Evolutionary conservation across 257 asterid genomes (phyloP).

Genomic region (Solanum corneliomulleri): DNA sequence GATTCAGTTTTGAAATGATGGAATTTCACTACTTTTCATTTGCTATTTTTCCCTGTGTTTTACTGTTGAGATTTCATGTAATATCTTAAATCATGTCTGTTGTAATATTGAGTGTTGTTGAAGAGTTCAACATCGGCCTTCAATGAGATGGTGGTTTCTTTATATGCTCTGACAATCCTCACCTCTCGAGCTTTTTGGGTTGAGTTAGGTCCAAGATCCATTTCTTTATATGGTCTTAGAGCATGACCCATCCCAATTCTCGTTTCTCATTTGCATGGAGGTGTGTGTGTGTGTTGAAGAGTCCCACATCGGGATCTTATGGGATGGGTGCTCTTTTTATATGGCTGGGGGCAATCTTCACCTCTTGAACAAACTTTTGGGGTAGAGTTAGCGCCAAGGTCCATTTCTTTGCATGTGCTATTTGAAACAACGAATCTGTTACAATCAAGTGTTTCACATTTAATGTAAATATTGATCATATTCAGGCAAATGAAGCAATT

Average conservation of each 20-base stretch:
- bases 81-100: neutral
- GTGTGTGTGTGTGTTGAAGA: neutral
- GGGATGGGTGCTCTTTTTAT: neutral
- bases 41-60: neutral
- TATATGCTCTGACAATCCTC: neutral
- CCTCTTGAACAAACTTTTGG: neutral
- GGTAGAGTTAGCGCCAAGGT: neutral
- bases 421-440: neutral
- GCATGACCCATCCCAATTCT: neutral
- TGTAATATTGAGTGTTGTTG: neutral
- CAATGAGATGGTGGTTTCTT: neutral
- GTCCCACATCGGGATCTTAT: neutral
- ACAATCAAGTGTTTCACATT: neutral
- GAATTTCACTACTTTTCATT: neutral
- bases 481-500: conserved; percentile 44
- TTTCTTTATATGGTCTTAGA: neutral
- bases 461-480: conserved; percentile 7
- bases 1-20: neutral
- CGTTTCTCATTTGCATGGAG: neutral
- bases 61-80: neutral
- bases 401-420: neutral
- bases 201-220: neutral
- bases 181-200: neutral
- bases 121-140: neutral
- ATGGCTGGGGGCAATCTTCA: neutral